A percentile compares a stretch with the other conserved stretches of the same genome.
Evolutionary conservation across 192 early-diverging fungal genomes (phyloP).

Genomic region (Gryganskiella cystojenkinii): DNA sequence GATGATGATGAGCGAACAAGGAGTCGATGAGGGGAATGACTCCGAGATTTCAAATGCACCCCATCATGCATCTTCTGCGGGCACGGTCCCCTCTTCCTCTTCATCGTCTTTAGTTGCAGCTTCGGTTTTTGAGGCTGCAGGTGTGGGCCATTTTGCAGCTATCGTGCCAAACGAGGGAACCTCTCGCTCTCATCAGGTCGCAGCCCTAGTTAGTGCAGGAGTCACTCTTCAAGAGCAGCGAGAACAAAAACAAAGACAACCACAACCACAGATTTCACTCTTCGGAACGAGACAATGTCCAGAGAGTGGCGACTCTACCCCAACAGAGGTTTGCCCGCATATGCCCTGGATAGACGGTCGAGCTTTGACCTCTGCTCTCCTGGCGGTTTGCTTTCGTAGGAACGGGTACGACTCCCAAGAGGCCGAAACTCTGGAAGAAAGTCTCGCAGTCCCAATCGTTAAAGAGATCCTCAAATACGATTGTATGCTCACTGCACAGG

Average conservation of each 20-base stretch:
- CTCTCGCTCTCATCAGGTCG: no score
- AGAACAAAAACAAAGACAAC: neutral
- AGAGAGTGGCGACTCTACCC: neutral
- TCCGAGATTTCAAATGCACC: no score
- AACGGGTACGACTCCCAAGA: constrained; percentile 31
- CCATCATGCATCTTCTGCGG: no score
- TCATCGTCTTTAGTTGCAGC: no score
- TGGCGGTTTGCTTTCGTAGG: constrained; percentile 44
- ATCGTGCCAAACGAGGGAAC: no score
- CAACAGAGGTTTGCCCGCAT: constrained; percentile 1
- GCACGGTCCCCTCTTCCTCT: no score
- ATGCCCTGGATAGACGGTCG: constrained; percentile 48
- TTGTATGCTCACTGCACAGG: constrained; percentile 49
- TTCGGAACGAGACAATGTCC: neutral
- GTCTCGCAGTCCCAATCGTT: constrained; percentile 27
- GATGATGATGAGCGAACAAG: no score
- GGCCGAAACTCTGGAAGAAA: constrained; percentile 27
- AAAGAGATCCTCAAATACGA: constrained; percentile 41
- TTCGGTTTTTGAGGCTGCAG: no score
- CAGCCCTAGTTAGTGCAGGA: no score
- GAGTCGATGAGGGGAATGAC: no score
- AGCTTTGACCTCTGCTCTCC: constrained; percentile 41
- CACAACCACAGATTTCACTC: neutral
- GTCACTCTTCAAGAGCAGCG: no score
- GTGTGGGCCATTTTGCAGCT: no score